Evolutionary conservation across 2,329 filamentous ascomycete genomes (phyloP), one percentile per base, ranked within the genome.

Genomic region (Ophiostoma fasciatum): DNA sequence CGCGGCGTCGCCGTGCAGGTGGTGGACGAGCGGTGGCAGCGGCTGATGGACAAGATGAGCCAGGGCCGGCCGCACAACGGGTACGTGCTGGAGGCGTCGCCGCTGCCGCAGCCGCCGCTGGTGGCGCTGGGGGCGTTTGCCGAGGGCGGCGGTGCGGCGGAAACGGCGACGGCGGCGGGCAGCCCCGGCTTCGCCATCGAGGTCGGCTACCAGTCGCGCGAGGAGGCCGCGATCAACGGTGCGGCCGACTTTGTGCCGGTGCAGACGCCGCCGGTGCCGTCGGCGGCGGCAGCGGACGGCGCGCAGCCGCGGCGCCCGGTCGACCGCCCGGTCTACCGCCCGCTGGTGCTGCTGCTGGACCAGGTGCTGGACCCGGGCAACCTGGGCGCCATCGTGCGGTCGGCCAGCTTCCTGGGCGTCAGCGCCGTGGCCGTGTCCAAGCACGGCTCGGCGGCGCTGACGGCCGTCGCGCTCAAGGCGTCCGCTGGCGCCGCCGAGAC

Each of bases 331-430:
- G 9, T 15, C 47, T 62, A 71, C 37, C 71, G 77, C 34, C 83
- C 83, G 0, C 64, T 92, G 21, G 63, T 92, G 8, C 60, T 92
- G 2, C 59, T 88, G 22, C 62, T 90, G 2, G 78, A 90, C 46
- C 71, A 78, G 36, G 76, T 92, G 26, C 60, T 84, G 9, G 88
- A 98, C 50, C 81, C 85, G 1, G 85, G 83, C 19, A 98, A 98
- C 51, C 62, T 96, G 1, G 90, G 90, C 28, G 84, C 78, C 17
- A 88, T 96, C 41, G 66, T 96, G 29, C 80, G 90, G 25, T 83
- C 83, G 6, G 84, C 85, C 3, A 80, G 83, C 49, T 96, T 90
- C 55, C 71, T 96, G n/a, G 88, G 88, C 17, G 78, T 83, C 6
- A 82, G 87, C 37, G 87, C 82, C 5, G 71, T 98, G 15, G 74